Percentiles rank a stretch among this genome's conserved stretches.
Conservation (phyloP, 208 protist genomes). For the Trypanosoma congolense region DNA sequence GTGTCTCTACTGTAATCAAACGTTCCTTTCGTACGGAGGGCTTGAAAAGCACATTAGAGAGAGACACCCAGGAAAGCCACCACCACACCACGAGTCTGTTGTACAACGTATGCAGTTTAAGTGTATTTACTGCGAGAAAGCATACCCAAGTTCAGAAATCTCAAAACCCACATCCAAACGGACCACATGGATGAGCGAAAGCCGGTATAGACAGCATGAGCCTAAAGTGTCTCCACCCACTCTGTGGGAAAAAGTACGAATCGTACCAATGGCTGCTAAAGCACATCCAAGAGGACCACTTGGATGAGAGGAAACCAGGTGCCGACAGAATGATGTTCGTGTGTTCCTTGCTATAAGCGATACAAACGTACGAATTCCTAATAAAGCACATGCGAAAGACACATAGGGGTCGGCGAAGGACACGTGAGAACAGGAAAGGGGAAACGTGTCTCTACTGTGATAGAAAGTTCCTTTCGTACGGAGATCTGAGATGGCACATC, state of each 20-base stretch:
- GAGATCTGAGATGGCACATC: neutral
- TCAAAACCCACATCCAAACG: neutral
- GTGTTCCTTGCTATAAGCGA: neutral
- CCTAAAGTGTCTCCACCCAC: too few species aligned
- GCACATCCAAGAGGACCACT: too few species aligned
- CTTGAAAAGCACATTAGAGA: neutral
- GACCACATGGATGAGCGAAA: neutral
- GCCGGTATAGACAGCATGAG: too few species aligned
- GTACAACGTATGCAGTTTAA: slow-evolving; percentile 1
- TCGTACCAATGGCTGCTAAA: too few species aligned
- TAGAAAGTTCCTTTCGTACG: neutral
- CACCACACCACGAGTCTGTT: neutral
- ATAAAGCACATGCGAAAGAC: neutral
- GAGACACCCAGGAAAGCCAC: neutral
- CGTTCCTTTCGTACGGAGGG: neutral
- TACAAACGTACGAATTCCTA: neutral
- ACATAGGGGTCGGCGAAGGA: neutral
- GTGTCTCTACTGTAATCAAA: neutral
- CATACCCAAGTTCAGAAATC: neutral
- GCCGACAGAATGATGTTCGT: neutral
- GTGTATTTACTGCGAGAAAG: neutral
- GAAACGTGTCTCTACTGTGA: neutral
- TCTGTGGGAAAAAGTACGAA: too few species aligned
- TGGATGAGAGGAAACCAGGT: too few species aligned
- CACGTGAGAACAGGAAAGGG: neutral